phyloP scores from a whole-genome alignment of 164 flowering plant genomes.

The Sextonia rubra region DNA sequence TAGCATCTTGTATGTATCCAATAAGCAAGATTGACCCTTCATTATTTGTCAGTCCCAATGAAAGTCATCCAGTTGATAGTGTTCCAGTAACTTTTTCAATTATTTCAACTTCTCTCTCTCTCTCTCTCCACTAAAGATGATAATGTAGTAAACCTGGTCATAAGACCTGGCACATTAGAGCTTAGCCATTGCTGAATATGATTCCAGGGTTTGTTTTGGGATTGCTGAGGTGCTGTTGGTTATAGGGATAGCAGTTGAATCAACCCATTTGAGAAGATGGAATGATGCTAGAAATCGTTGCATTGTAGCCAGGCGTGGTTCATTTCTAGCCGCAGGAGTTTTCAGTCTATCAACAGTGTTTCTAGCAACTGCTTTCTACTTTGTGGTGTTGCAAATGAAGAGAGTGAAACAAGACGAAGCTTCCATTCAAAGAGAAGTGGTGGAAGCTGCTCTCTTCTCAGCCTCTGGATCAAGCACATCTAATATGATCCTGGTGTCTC shows the following conservation, averaged over 20 bases:
- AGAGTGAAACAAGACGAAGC: constrained; percentile 6
- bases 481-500: not conserved
- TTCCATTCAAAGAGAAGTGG: not conserved
- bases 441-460: constrained; percentile 9
- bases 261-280: constrained; percentile 69
- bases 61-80: too few species aligned
- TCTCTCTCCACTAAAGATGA: too few species aligned
- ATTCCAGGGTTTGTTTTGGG: constrained; percentile 61
- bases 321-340: constrained; percentile 71
- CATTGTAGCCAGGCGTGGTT: constrained; percentile 44
- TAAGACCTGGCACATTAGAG: too few species aligned
- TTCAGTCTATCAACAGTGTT: constrained; percentile 53
- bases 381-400: constrained; percentile 52
- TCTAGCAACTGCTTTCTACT: constrained; percentile 55
- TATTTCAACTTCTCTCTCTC: too few species aligned
- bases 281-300: constrained; percentile 42
- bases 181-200: not conserved
- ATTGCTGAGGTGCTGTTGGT: constrained; percentile 64
- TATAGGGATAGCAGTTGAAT: constrained; percentile 75
- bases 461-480: not conserved
- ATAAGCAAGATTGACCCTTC: too few species aligned
- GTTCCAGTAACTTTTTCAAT: too few species aligned
- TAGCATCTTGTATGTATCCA: too few species aligned
- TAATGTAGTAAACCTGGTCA: too few species aligned
- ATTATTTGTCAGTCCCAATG: too few species aligned